Base-by-base conservation (phyloP, 2,329 filamentous ascomycete species). In the Pseudovirgaria hyperparasitica region DNA sequence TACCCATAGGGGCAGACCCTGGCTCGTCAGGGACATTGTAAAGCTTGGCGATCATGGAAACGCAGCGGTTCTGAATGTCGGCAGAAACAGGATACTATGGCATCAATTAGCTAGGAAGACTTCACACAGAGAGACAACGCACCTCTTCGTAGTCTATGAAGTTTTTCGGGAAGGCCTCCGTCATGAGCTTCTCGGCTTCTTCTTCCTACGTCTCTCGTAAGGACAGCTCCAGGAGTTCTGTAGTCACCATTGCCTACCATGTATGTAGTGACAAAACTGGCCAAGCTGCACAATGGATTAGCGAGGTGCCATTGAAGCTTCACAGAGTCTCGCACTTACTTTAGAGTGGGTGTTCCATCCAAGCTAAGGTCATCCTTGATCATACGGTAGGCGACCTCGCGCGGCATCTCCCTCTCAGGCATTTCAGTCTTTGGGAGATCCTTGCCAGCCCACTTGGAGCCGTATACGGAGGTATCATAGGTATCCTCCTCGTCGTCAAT, bases 111-210 rank as follows among this genome's bases (percentile, higher is more conserved):
- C 5, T 13, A 15, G 10, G 9, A 5, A 17, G 9, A n/a, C 10
- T 35, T 54, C 9, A n/a, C 25, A 8, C n/a, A 13, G 16, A 26
- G 19, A 39, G 38, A 18, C 19, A 36, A 38, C 56, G 41, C n/a
- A n/a, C n/a, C n/a, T n/a, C n/a, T n/a, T n/a, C n/a, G n/a, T n/a
- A n/a, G n/a, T n/a, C n/a, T n/a, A 64, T 65, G 48, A 94, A 94
- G 67, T 96, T 96, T 58, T 93, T 94, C 53, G 80, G 74, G 53
- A 94, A 84, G 28, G 80, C 73, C 38, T 94, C 85, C 38, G 76
- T 63, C 87, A 96, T 96, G 57, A 94, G 80, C 58, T 92, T 85
- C 60, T 94, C 86, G 12, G 79, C 86, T 56, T 94, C 87, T 23
- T 93, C 82, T 62, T 94, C 86, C 79, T 82, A 41, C 23, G 10